Evolutionary conservation across 1,284 basidiomycete genomes (phyloP).

Genomic region (Moesziomyces sp.): DNA sequence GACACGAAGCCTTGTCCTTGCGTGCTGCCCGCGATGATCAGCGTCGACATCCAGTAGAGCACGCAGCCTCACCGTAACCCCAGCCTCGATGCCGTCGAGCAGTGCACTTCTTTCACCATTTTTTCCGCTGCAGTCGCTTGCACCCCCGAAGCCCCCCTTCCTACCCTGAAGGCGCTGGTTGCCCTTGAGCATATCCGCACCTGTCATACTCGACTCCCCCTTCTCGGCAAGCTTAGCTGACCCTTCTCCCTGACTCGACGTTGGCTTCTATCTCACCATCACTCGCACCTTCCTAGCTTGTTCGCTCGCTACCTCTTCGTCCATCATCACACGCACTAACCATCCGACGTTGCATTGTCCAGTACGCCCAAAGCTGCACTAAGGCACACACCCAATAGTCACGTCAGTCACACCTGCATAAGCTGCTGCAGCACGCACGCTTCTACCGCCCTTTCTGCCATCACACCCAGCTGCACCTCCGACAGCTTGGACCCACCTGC

Average conservation of each 20-base stretch:
- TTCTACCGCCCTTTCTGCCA: slow-evolving; percentile 21
- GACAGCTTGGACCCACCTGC: neutral
- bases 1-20: slow-evolving; percentile 6
- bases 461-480: slow-evolving; percentile 8
- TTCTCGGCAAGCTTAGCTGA: too few species aligned
- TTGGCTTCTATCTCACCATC: too few species aligned
- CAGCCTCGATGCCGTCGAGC: slow-evolving; percentile 27
- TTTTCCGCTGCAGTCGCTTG: slow-evolving; percentile 4
- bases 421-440: slow-evolving; percentile 22
- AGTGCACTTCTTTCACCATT: slow-evolving; percentile 28
- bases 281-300: too few species aligned
- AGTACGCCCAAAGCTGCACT: slow-evolving; percentile 7
- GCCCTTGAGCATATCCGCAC: too few species aligned
- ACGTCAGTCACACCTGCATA: slow-evolving; percentile 21
- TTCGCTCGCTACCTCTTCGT: too few species aligned
- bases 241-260: too few species aligned
- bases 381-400: slow-evolving; percentile 1
- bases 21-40: slow-evolving; percentile 34
- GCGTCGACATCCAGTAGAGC: slow-evolving; percentile 19
- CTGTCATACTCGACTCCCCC: too few species aligned
- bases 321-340: too few species aligned
- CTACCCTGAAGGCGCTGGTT: too few species aligned
- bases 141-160: slow-evolving; percentile 1
- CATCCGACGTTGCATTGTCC: slow-evolving; percentile 5
- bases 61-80: too few species aligned